Evolutionary conservation across 805 yeast genomes (phyloP), one percentile per base, ranked within the genome.

Genomic region (Metschnikowia cubensis): DNA sequence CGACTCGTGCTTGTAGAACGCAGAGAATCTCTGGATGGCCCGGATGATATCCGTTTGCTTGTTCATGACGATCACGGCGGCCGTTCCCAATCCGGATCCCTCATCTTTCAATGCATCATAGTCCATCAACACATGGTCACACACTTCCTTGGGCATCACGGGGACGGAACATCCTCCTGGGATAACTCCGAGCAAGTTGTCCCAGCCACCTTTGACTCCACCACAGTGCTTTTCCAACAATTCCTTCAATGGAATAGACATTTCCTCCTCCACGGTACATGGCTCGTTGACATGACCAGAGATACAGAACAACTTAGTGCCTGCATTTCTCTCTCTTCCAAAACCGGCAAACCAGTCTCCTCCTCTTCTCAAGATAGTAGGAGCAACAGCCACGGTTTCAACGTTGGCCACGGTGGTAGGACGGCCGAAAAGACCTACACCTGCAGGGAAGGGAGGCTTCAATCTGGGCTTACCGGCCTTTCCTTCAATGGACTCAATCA

Each of bases 381-480:
- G 95, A 10, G 95, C 87, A 45, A 89, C 96, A 6, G 96, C 83
- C 50, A 89, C 94, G 15, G 96, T 88, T 73, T 89, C 96, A 52
- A 89, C 96, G 65, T 89, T 89, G 55, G 96, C 85, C 51, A 89
- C 96, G 40, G 96, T 89, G 32, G 91, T 82, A 57, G 96, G 96
- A 69, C 96, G 81, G 63, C 96, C 96, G 59, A 86, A 89, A 49
- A 89, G 75, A 62, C 96, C 96, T 51, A 88, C 92, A 63, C 95
- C 96, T 34, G 96, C 96, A 34, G 96, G 96, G 81, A 89, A 89
- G 56, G 96, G 96, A 35, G 96, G 96, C 82, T 89, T 89, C 68
- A 89, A 79, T 71, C 96, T 83, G 59, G 96, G 96, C 72, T 89
- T 89, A 58, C 96, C 96, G 50, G 94, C 95, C 71, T 89, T 89